Percentiles rank a stretch among this genome's conserved stretches.
These are phyloP conservation scores for Backusella parvicylindrica DNA, from an alignment of 192 early-diverging fungal genomes.

Conservation along the genomic window DNA sequence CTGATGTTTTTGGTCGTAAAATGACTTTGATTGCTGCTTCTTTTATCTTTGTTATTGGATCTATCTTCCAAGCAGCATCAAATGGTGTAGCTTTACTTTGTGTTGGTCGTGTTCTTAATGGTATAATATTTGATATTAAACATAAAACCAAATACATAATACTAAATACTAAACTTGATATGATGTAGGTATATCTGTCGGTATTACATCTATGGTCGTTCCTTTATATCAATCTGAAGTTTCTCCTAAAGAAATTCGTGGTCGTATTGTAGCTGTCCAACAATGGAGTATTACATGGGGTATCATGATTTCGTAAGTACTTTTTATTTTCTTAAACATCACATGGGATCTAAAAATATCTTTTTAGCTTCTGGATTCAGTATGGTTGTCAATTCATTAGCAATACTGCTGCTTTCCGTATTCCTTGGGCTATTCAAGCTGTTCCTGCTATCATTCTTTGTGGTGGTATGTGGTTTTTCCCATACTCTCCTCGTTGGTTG, in stretches of 20 bases:
- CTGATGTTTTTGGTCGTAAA: slow-evolving; percentile 68
- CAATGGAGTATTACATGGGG: slow-evolving; percentile 96
- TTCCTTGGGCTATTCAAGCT: slow-evolving; percentile 80
- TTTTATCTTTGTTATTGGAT: slow-evolving; percentile 70
- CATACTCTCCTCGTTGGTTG: slow-evolving; percentile 86
- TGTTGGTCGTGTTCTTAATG: slow-evolving; percentile 76
- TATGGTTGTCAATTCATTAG: slow-evolving; percentile 47
- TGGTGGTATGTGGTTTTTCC: slow-evolving; percentile 70
- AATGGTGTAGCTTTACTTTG: slow-evolving; percentile 62
- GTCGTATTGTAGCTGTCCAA: slow-evolving; percentile 80
- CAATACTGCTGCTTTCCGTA: slow-evolving; percentile 64
- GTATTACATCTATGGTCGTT: slow-evolving; percentile 70
- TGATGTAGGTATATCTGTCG: slow-evolving; percentile 58
- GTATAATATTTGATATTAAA: slow-evolving; percentile 23
- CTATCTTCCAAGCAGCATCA: slow-evolving; percentile 63
- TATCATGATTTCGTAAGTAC: slow-evolving; percentile 47
- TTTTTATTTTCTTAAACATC: slow-evolving; percentile 17
- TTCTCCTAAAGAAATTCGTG: slow-evolving; percentile 79
- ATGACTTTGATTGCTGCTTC: slow-evolving; percentile 63
- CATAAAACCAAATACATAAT: not conserved
- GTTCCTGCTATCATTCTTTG: slow-evolving; percentile 73
- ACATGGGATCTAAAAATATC: not conserved
- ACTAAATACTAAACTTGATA: not conserved
- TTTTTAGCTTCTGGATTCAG: slow-evolving; percentile 51
- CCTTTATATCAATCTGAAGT: slow-evolving; percentile 78